Conservation (phyloP, 2,329 filamentous ascomycete genomes). For the Botrytis pseudocinerea region DNA sequence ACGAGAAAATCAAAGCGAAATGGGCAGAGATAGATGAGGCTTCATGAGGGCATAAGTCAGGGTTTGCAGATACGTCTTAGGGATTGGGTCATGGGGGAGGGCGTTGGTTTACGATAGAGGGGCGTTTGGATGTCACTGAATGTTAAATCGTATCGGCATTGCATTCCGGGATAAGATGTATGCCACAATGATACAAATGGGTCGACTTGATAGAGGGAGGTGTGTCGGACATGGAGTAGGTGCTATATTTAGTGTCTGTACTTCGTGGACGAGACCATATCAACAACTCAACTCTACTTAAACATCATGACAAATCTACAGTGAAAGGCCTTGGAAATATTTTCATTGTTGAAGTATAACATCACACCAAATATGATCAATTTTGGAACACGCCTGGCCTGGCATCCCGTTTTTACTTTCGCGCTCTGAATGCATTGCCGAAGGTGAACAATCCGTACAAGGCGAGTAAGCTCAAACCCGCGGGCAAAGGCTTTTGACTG, state of each 20-base stretch:
- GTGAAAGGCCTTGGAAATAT: not conserved
- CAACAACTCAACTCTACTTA: slow-evolving; percentile 15
- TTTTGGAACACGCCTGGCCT: slow-evolving; percentile 25
- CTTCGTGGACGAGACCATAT: not conserved
- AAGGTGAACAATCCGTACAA: slow-evolving; percentile 78
- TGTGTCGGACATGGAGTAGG: not conserved
- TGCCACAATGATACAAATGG: not conserved
- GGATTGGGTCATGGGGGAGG: not conserved
- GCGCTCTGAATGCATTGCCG: slow-evolving; percentile 61
- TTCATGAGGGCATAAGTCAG: slow-evolving; percentile 47
- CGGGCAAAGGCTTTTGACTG: slow-evolving; percentile 79
- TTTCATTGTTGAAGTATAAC: not conserved
- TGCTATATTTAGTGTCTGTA: not conserved
- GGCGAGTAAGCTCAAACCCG: slow-evolving; percentile 75
- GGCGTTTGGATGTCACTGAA: slow-evolving; percentile 15
- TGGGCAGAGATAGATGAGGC: slow-evolving; percentile 80
- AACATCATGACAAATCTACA: not conserved
- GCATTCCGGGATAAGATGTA: not conserved
- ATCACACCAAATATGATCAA: slow-evolving; percentile 33
- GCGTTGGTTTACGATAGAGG: slow-evolving; percentile 8
- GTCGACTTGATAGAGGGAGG: not conserved
- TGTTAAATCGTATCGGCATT: slow-evolving; percentile 3
- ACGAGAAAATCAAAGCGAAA: slow-evolving; percentile 70
- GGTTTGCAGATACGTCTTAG: not conserved
- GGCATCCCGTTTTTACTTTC: slow-evolving; percentile 40